phyloP scores from a whole-genome alignment of 164 flowering plant species.

The Stephania cephalantha region DNA sequence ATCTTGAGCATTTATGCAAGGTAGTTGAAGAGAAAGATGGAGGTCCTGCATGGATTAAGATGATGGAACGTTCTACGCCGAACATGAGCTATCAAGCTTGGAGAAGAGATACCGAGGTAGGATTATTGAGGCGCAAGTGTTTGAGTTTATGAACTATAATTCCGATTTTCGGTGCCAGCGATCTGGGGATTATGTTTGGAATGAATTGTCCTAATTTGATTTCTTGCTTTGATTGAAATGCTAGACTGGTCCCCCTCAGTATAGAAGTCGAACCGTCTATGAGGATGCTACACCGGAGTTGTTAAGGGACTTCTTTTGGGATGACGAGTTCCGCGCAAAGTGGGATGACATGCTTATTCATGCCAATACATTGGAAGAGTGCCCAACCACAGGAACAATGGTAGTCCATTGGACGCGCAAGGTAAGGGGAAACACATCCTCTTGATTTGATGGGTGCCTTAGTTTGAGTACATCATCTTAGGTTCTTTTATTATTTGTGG shows the following conservation, averaged over 20 bases:
- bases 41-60: constrained; percentile 71
- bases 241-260: constrained; percentile 72
- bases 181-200: neutral
- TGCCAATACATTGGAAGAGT: constrained; percentile 44
- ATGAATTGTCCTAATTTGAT: neutral
- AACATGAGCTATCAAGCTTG: constrained; percentile 80
- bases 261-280: constrained; percentile 60
- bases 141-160: neutral
- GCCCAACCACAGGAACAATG: constrained; percentile 66
- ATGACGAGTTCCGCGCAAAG: constrained; percentile 57
- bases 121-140: neutral
- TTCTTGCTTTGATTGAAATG: constrained; percentile 9
- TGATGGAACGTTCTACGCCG: constrained; percentile 70
- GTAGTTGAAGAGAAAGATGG: constrained; percentile 74
- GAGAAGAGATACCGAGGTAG: constrained; percentile 70
- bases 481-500: constrained; percentile 8
- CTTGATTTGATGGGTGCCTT: constrained; percentile 5
- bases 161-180: neutral
- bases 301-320: constrained; percentile 83
- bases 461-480: constrained; percentile 13
- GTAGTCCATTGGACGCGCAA: constrained; percentile 73
- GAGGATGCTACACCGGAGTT: constrained; percentile 68
- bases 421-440: constrained; percentile 25
- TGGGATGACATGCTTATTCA: constrained; percentile 79
- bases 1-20: constrained; percentile 43